phyloP scores from a whole-genome alignment of 2,329 filamentous ascomycete species.

The Talaromyces piceae region DNA sequence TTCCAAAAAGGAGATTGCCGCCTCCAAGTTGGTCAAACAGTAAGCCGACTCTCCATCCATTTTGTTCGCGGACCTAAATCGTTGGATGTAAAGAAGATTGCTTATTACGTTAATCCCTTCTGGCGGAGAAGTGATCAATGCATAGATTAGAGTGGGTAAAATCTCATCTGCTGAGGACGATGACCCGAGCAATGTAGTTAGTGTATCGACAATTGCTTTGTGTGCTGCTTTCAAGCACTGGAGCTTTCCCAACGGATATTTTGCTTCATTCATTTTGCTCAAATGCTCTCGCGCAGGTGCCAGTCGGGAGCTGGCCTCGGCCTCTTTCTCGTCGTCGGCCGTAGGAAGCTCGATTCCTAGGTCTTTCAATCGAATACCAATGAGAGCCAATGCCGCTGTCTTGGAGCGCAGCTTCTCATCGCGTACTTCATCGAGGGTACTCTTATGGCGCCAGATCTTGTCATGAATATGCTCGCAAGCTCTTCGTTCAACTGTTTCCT shows the following conservation, averaged over 20 bases:
- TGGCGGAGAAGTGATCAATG: constrained; percentile 81
- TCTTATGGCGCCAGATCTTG: constrained; percentile 84
- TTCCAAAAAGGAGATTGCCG: constrained; percentile 86
- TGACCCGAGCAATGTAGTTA: constrained; percentile 58
- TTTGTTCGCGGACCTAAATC: constrained; percentile 77
- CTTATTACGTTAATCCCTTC: constrained; percentile 84
- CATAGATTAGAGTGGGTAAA: constrained; percentile 92
- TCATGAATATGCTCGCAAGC: constrained; percentile 80
- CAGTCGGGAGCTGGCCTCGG: constrained; percentile 66
- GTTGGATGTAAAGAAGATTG: constrained; percentile 89
- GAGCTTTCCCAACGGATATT: constrained; percentile 84
- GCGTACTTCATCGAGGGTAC: constrained; percentile 85
- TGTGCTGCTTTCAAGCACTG: constrained; percentile 82
- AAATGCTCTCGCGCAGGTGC: constrained; percentile 64
- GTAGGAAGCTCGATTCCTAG: constrained; percentile 68
- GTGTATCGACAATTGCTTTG: constrained; percentile 87
- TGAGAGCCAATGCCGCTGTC: constrained; percentile 80
- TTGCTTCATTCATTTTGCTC: constrained; percentile 74
- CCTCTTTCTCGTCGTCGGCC: constrained; percentile 51
- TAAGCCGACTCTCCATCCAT: constrained; percentile 93
- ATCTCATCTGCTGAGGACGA: constrained; percentile 93
- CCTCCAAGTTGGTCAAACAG: constrained; percentile 91
- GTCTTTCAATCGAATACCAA: constrained; percentile 82
- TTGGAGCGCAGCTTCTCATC: constrained; percentile 93
- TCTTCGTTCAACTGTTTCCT: constrained; percentile 85